Evolutionary conservation across 345 rosid genomes (phyloP).

Genomic region (Salix brachista): DNA sequence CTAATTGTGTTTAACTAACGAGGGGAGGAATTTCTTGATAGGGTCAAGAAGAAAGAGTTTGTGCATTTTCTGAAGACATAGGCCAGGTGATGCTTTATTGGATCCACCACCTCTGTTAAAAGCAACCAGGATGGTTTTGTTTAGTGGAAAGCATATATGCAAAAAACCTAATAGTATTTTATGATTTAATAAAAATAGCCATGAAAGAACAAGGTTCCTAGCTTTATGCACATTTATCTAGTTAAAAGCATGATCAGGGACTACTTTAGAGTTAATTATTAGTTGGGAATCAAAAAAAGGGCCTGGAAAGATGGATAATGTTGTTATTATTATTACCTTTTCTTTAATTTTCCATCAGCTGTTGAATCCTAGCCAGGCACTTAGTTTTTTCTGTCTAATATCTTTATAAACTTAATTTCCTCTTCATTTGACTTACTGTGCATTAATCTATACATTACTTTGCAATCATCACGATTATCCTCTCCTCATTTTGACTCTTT

Average conservation of each 20-base stretch:
- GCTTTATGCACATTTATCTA: slow-evolving; percentile 11
- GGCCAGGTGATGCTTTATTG: slow-evolving; percentile 26
- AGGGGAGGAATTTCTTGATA: background rate
- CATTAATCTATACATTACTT: background rate
- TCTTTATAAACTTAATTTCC: slow-evolving; percentile 5
- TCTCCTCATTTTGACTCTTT: slow-evolving; percentile 6
- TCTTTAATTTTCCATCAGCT: slow-evolving; percentile 8
- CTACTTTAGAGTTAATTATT: background rate
- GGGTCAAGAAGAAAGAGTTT: slow-evolving; percentile 16
- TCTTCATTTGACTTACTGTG: slow-evolving; percentile 23
- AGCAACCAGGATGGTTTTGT: background rate
- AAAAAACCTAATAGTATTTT: background rate
- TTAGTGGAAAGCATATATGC: background rate
- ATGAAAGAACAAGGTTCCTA: slow-evolving; percentile 21
- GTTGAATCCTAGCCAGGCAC: slow-evolving; percentile 32
- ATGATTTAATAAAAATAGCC: background rate
- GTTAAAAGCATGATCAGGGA: background rate
- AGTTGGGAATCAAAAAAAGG: background rate
- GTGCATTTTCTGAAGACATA: slow-evolving; percentile 26
- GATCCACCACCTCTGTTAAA: slow-evolving; percentile 20
- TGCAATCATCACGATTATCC: slow-evolving; percentile 14
- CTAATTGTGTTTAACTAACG: background rate
- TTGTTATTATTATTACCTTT: background rate
- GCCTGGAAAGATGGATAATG: slow-evolving; percentile 10
- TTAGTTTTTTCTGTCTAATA: background rate